Conservation (phyloP, 2,329 filamentous ascomycete species). For the Trichoderma sp. region DNA sequence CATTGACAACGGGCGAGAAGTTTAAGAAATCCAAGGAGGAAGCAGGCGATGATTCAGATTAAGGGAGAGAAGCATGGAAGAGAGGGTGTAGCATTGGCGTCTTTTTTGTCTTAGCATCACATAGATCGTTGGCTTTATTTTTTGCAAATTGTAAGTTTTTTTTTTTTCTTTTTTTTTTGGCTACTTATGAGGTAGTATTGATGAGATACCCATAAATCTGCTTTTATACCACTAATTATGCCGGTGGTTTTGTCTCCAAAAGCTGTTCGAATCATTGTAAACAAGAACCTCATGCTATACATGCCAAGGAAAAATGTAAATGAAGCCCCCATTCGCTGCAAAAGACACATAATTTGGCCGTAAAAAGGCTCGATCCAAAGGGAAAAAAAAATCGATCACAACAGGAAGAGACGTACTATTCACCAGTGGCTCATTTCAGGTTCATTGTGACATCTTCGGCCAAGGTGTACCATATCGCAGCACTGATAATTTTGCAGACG, state of each 20-base stretch:
- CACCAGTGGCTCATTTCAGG: background rate
- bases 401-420: background rate
- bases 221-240: background rate
- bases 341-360: background rate
- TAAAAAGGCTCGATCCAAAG: background rate
- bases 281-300: background rate
- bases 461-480: slow-evolving; percentile 68
- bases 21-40: slow-evolving; percentile 69
- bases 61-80: background rate
- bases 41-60: slow-evolving; percentile 46
- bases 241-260: background rate
- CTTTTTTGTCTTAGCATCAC: background rate
- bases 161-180: background rate
- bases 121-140: background rate
- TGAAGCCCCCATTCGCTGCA: background rate
- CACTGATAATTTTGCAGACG: slow-evolving; percentile 69
- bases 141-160: slow-evolving; percentile 7
- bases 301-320: background rate
- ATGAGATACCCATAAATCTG: slow-evolving; percentile 21
- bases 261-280: background rate
- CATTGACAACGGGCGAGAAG: slow-evolving; percentile 70
- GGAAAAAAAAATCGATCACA: background rate
- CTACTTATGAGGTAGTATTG: slow-evolving; percentile 14
- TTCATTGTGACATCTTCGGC: slow-evolving; percentile 47
- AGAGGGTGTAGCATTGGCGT: background rate